A percentile compares a stretch with the other conserved stretches of the same genome.
Evolutionary conservation across 2,329 filamentous ascomycete species (phyloP).

Genomic region (Exophiala viscosa): DNA sequence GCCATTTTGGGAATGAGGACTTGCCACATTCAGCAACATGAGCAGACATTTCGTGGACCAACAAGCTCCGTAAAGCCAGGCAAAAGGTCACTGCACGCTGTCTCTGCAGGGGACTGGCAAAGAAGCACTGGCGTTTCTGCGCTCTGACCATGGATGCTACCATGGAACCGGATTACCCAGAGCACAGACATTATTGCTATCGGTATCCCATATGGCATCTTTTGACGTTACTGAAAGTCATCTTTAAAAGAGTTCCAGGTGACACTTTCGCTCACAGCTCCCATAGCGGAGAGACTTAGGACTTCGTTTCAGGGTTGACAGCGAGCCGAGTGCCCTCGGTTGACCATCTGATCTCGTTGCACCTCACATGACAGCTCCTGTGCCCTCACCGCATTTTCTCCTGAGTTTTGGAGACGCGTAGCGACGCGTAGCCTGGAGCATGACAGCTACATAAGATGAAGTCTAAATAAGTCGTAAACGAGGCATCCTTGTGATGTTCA

Average conservation of each 20-base stretch:
- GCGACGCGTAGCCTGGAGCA: background rate
- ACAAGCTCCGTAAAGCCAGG: constrained; percentile 15
- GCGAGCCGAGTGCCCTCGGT: background rate
- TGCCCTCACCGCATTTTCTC: constrained; percentile 21
- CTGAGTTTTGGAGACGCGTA: constrained; percentile 2
- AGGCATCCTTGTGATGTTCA: too few species aligned
- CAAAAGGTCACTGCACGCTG: constrained; percentile 16
- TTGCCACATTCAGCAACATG: constrained; percentile 2
- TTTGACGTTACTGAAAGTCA: too few species aligned
- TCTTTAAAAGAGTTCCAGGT: too few species aligned
- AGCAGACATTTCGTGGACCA: constrained; percentile 12
- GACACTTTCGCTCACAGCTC: too few species aligned
- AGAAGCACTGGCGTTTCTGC: background rate
- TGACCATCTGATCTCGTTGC: background rate
- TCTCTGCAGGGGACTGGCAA: background rate
- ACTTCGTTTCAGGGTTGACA: background rate
- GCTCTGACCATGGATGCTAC: too few species aligned
- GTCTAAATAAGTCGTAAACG: too few species aligned
- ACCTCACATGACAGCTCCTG: constrained; percentile 16
- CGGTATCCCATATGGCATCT: too few species aligned
- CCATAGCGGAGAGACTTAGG: too few species aligned
- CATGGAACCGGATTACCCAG: too few species aligned
- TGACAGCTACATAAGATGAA: background rate
- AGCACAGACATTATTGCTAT: too few species aligned
- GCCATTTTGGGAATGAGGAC: constrained; percentile 4